These are phyloP conservation scores for Penicillium sp. DNA, from an alignment of 2,329 filamentous ascomycete genomes.

Conservation along the genomic window DNA sequence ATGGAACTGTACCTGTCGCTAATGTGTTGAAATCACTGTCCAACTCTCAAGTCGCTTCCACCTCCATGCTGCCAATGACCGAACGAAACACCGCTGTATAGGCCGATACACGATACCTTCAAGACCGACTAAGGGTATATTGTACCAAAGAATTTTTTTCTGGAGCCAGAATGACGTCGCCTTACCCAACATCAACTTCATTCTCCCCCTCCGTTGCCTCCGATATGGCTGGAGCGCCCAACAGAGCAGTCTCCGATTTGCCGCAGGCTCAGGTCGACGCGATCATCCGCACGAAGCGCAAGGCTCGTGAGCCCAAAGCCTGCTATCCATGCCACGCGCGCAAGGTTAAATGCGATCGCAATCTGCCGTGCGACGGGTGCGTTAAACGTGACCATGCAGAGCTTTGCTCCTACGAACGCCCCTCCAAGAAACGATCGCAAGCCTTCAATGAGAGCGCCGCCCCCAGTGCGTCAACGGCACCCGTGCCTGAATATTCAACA, in stretches of 20 bases:
- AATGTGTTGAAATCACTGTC: slow-evolving; percentile 1
- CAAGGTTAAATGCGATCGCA: slow-evolving; percentile 53
- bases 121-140: slow-evolving; percentile 3
- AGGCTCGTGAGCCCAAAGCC: slow-evolving; percentile 50
- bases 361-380: slow-evolving; percentile 50
- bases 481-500: slow-evolving; percentile 11
- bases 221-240: slow-evolving; percentile 27
- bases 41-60: background rate
- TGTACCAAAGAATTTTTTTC: background rate
- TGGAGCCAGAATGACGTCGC: slow-evolving; percentile 30
- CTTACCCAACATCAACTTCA: slow-evolving; percentile 31
- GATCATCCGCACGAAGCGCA: slow-evolving; percentile 50
- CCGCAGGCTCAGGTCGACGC: slow-evolving; percentile 49
- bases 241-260: slow-evolving; percentile 40
- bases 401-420: slow-evolving; percentile 51
- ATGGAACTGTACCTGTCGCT: background rate
- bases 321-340: slow-evolving; percentile 49
- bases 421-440: slow-evolving; percentile 46
- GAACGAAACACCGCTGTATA: slow-evolving; percentile 8
- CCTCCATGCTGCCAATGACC: slow-evolving; percentile 3
- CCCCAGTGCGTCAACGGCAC: slow-evolving; percentile 12
- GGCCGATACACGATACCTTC: slow-evolving; percentile 7
- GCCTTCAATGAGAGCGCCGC: slow-evolving; percentile 26
- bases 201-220: slow-evolving; percentile 30
- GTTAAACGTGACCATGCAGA: slow-evolving; percentile 52